Conservation (phyloP, 345 rosid genomes). For the Geranium rotundifolium region DNA sequence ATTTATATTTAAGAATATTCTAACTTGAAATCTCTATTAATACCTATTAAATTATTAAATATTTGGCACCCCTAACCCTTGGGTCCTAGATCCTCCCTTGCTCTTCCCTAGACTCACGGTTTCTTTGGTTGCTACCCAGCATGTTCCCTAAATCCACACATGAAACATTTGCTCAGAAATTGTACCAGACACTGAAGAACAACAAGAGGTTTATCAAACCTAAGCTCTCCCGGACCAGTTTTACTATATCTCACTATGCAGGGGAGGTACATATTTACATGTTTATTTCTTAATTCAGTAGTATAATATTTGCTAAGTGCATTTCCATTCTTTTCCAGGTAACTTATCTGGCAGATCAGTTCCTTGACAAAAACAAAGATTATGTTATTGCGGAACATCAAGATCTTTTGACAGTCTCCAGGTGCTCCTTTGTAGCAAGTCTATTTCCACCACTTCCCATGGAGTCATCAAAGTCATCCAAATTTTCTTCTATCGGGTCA, state of each 20-base stretch:
- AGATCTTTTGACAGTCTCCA: constrained; percentile 74
- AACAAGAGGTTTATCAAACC: constrained; percentile 94
- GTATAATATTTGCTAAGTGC: constrained; percentile 1
- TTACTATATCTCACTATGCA: constrained; percentile 92
- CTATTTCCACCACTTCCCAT: constrained; percentile 81
- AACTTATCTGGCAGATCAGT: constrained; percentile 75
- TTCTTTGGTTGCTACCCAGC: constrained; percentile 35
- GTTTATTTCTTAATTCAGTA: constrained; percentile 5
- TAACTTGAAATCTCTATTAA: too few relatives aligned
- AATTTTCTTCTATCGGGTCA: constrained; percentile 95
- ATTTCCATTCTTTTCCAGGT: constrained; percentile 42
- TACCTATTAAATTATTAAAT: too few relatives aligned
- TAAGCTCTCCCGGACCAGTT: constrained; percentile 93
- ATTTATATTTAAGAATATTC: too few relatives aligned
- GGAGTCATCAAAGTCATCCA: constrained; percentile 90
- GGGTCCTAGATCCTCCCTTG: too few relatives aligned
- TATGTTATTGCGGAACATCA: constrained; percentile 99
- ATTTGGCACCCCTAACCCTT: too few relatives aligned
- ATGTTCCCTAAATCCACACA: constrained; percentile 99
- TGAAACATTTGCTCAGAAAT: constrained; percentile 97
- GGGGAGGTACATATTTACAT: constrained; percentile 68
- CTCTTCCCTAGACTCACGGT: constrained; percentile 8
- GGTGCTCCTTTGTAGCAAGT: constrained; percentile 61
- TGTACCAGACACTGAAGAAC: constrained; percentile 93
- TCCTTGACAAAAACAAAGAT: constrained; percentile 98